Conservation (phyloP, 371 early-diverging fungal species). For the Lichtheimia ramosa region DNA sequence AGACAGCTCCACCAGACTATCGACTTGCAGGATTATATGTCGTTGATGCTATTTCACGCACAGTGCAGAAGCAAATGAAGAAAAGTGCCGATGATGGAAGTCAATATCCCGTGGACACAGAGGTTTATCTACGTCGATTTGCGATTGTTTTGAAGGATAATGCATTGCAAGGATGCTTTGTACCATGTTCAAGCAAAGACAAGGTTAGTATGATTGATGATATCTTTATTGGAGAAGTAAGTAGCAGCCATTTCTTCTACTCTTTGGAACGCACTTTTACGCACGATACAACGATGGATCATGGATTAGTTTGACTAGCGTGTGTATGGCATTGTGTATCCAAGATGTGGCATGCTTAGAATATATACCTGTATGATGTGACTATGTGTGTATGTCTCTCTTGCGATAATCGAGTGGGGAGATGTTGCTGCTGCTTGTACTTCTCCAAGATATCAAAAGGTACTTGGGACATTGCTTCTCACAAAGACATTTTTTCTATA, state of each 20-base stretch:
- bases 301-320: too few species aligned
- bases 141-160: slow-evolving; percentile 36
- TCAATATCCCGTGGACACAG: slow-evolving; percentile 20
- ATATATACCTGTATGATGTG: too few species aligned
- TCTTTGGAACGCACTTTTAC: not conserved
- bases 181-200: slow-evolving; percentile 38
- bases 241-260: not conserved
- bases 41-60: slow-evolving; percentile 65
- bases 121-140: slow-evolving; percentile 42
- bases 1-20: slow-evolving; percentile 58
- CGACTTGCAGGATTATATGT: slow-evolving; percentile 69
- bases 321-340: too few species aligned
- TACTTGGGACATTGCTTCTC: not conserved
- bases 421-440: too few species aligned
- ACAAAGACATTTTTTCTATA: not conserved
- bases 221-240: not conserved
- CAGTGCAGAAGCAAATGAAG: slow-evolving; percentile 40
- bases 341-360: too few species aligned
- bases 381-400: not conserved
- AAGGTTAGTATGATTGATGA: slow-evolving; percentile 34
- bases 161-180: slow-evolving; percentile 31
- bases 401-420: too few species aligned
- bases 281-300: not conserved
- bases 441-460: not conserved
- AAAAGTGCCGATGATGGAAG: slow-evolving; percentile 30